phyloP scores from a whole-genome alignment of 2,329 filamentous ascomycete genomes.

The Aspergillus sp. region DNA sequence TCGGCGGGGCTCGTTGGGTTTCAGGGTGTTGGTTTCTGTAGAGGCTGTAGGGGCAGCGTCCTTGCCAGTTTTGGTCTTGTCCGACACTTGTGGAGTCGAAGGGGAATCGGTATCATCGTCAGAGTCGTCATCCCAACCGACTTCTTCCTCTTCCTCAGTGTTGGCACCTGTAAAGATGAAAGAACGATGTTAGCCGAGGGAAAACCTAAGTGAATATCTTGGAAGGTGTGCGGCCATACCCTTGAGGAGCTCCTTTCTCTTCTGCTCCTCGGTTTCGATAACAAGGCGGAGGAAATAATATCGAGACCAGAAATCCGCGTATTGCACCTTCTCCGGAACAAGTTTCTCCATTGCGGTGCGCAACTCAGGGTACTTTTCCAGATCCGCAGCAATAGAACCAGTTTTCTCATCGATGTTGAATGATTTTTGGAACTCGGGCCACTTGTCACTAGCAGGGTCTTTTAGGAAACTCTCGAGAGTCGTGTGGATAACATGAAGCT shows the following conservation, averaged over 20 bases:
- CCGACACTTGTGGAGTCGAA: conserved; percentile 44
- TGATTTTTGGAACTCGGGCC: conserved; percentile 66
- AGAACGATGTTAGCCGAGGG: conserved; percentile 6
- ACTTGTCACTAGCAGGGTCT: conserved; percentile 76
- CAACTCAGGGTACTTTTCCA: conserved; percentile 84
- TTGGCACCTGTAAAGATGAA: conserved; percentile 35
- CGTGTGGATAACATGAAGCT: conserved; percentile 92
- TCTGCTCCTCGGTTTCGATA: conserved; percentile 88
- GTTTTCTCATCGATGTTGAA: conserved; percentile 87
- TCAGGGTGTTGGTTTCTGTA: conserved; percentile 49
- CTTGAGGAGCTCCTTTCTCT: conserved; percentile 84
- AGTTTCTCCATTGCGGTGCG: conserved; percentile 89
- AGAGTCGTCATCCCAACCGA: conserved; percentile 71
- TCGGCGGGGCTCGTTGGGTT: conserved; percentile 63
- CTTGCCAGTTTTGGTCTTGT: conserved; percentile 29
- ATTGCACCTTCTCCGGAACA: conserved; percentile 90
- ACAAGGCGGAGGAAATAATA: conserved; percentile 95
- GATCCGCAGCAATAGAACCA: conserved; percentile 73
- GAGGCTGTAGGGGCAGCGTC: conserved; percentile 32
- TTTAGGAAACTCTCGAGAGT: conserved; percentile 77
- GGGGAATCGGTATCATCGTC: conserved; percentile 53
- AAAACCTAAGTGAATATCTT: not conserved
- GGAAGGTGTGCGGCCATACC: conserved; percentile 55
- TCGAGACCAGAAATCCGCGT: conserved; percentile 84
- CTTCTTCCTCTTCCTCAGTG: conserved; percentile 68